Evolutionary conservation across 176 grass and related monocot genomes (phyloP).

Genomic region (Juncus inflexus): DNA sequence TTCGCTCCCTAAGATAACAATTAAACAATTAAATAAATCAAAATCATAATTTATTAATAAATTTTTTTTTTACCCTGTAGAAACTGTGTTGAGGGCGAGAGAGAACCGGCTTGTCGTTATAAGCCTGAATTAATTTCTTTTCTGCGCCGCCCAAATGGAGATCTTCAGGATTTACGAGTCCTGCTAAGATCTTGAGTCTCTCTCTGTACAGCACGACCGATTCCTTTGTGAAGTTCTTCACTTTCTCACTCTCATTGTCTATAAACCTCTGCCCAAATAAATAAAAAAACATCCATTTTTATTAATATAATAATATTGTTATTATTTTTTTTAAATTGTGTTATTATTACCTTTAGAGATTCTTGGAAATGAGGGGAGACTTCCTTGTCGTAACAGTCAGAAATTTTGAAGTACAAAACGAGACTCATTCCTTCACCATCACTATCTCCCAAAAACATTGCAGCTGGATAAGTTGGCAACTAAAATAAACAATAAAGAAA

Average conservation of each 20-base stretch:
- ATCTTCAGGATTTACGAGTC: slow-evolving; percentile 88
- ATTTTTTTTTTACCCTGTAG: slow-evolving; percentile 48
- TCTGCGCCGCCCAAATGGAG: slow-evolving; percentile 69
- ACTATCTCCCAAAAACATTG: slow-evolving; percentile 88
- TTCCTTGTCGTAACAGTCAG: slow-evolving; percentile 88
- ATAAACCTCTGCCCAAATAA: slow-evolving; percentile 52
- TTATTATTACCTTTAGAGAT: slow-evolving; percentile 50
- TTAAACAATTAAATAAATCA: neutral
- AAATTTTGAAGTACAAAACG: slow-evolving; percentile 85
- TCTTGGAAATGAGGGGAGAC: slow-evolving; percentile 86
- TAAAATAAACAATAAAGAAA: no score
- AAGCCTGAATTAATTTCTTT: slow-evolving; percentile 81
- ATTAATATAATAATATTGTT: no score
- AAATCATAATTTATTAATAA: neutral
- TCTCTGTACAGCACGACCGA: slow-evolving; percentile 70
- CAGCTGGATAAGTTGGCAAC: slow-evolving; percentile 91
- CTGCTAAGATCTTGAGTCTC: slow-evolving; percentile 85
- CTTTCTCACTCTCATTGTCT: slow-evolving; percentile 74
- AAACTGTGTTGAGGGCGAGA: slow-evolving; percentile 91
- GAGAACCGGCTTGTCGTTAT: slow-evolving; percentile 95
- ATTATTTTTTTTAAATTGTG: no score
- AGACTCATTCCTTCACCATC: slow-evolving; percentile 89
- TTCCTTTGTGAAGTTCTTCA: slow-evolving; percentile 75
- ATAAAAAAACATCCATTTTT: neutral
- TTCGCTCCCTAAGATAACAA: slow-evolving; percentile 52